A percentile compares a stretch with the other conserved stretches of the same genome.
Conservation (phyloP, 495 filamentous ascomycete genomes). For the Xylaria curta region DNA sequence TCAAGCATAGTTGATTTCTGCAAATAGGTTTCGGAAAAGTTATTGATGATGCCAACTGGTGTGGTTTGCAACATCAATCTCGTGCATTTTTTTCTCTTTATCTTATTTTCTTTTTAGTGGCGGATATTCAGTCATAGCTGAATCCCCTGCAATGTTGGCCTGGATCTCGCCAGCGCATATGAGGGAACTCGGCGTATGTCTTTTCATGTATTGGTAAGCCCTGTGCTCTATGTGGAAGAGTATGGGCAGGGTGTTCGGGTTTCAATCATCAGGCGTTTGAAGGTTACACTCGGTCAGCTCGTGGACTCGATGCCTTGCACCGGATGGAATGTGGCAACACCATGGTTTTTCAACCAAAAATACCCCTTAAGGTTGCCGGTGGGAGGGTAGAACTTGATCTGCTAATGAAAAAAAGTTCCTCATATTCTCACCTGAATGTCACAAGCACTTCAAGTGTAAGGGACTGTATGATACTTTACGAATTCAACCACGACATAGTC, state of each 20-base stretch:
- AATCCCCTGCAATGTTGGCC: conserved; percentile 33
- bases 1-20: conserved; percentile 42
- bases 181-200: conserved; percentile 30
- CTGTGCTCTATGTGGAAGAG: conserved; percentile 37
- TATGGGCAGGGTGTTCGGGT: conserved; percentile 39
- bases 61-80: conserved; percentile 47
- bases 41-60: conserved; percentile 49
- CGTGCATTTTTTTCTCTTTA: conserved; percentile 37
- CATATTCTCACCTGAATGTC: conserved; percentile 20
- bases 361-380: conserved; percentile 42
- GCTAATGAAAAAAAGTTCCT: conserved; percentile 41
- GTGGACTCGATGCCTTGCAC: conserved; percentile 41
- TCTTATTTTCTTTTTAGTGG: conserved; percentile 20
- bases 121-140: conserved; percentile 26
- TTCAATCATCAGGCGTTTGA: conserved; percentile 44
- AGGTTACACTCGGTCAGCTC: conserved; percentile 42
- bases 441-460: neutral
- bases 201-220: conserved; percentile 49
- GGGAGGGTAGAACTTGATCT: conserved; percentile 43
- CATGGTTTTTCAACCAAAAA: conserved; percentile 43
- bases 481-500: neutral
- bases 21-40: conserved; percentile 54
- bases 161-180: conserved; percentile 33
- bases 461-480: neutral
- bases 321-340: conserved; percentile 45